Conservation (phyloP, 176 grass and related monocot genomes). For the Oryza coarctata region DNA sequence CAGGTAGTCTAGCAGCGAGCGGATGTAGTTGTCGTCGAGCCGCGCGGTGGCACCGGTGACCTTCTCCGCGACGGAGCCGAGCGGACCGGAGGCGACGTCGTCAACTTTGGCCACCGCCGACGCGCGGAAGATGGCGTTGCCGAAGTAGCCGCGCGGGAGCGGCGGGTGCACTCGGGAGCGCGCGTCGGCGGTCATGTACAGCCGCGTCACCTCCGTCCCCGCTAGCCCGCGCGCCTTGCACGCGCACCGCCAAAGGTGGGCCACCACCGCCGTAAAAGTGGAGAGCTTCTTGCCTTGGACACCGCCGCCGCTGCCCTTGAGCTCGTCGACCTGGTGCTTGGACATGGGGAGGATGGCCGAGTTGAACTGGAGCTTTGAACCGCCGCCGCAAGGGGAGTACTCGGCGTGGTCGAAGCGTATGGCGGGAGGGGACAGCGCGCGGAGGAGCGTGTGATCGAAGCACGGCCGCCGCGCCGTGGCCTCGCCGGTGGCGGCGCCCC, state of each 20-base stretch:
- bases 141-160: slow-evolving; percentile 46
- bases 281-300: slow-evolving; percentile 24
- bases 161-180: slow-evolving; percentile 43
- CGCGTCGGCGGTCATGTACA: slow-evolving; percentile 51
- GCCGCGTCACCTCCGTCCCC: background rate
- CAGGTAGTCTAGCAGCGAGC: slow-evolving; percentile 52
- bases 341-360: slow-evolving; percentile 43
- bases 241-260: slow-evolving; percentile 47
- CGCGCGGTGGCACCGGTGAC: slow-evolving; percentile 21
- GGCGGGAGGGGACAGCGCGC: slow-evolving; percentile 37
- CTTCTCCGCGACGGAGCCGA: slow-evolving; percentile 28
- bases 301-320: slow-evolving; percentile 18
- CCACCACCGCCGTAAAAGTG: slow-evolving; percentile 43
- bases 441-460: slow-evolving; percentile 53
- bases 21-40: slow-evolving; percentile 38
- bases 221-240: too few species aligned
- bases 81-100: slow-evolving; percentile 16
- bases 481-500: background rate
- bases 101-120: slow-evolving; percentile 27
- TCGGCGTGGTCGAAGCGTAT: slow-evolving; percentile 54
- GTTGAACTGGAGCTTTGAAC: background rate
- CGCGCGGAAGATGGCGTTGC: slow-evolving; percentile 59
- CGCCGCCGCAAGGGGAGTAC: slow-evolving; percentile 28
- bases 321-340: slow-evolving; percentile 37
- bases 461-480: slow-evolving; percentile 11